Percentiles rank a stretch among this genome's conserved stretches.
phyloP scores from a whole-genome alignment of 208 protist genomes.

The Acanthamoeba royreba region DNA sequence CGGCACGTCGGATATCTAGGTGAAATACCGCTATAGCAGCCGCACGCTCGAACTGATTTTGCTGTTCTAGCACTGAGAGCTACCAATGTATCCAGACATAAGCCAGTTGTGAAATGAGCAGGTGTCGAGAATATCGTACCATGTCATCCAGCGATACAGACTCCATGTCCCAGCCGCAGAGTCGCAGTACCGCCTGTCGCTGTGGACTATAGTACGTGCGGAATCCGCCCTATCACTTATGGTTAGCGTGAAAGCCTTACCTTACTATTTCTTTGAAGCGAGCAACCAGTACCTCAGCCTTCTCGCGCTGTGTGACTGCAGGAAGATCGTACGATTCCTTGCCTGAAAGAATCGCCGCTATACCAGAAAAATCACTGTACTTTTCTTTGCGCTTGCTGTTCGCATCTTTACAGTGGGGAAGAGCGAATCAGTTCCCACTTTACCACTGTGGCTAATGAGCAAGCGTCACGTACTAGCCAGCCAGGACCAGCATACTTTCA shows the following conservation, averaged over 20 bases:
- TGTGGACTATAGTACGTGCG: neutral
- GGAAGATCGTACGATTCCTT: neutral
- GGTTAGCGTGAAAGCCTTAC: neutral
- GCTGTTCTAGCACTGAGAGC: conserved; percentile 47
- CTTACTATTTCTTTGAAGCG: neutral
- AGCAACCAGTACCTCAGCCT: neutral
- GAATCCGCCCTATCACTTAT: neutral
- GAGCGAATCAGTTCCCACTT: too few relatives aligned
- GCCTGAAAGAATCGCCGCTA: neutral
- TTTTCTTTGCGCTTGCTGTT: neutral
- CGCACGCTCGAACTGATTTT: conserved; percentile 60
- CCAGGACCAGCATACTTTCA: conserved; percentile 46
- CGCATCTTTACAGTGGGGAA: neutral
- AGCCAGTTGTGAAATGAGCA: neutral
- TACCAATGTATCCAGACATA: neutral
- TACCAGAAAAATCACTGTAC: neutral
- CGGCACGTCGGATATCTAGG: conserved; percentile 62
- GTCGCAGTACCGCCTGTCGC: neutral
- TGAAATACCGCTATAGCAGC: conserved; percentile 64
- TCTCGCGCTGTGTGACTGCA: neutral
- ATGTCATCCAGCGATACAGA: conserved; percentile 3
- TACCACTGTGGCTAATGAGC: too few relatives aligned
- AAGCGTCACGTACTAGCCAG: neutral
- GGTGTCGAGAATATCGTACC: neutral
- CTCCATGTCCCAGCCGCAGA: conserved; percentile 39